Conservation (phyloP, 2,329 filamentous ascomycete species). For the Aspergillus novofumigatus region DNA sequence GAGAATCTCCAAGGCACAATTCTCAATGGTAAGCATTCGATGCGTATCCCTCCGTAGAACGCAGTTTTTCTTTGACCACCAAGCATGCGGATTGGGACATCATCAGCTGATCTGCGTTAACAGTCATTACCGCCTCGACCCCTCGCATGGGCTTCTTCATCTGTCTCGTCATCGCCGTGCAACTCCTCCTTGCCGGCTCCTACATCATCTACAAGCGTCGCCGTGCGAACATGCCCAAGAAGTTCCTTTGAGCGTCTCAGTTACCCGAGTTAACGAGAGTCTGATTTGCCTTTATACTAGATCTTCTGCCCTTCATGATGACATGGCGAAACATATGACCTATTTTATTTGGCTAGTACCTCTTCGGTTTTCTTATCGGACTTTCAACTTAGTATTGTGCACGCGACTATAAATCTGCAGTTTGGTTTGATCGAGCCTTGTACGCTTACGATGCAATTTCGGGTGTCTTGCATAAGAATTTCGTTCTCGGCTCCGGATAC, state of each 20-base stretch:
- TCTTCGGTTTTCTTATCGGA: not conserved
- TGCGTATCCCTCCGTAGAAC: not conserved
- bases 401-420: not conserved
- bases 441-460: not conserved
- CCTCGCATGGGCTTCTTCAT: conserved; percentile 61
- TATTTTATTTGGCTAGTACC: not conserved
- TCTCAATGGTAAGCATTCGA: conserved; percentile 44
- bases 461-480: not conserved
- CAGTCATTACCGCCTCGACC: conserved; percentile 50
- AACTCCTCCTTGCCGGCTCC: conserved; percentile 63
- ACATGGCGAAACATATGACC: not conserved
- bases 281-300: not conserved
- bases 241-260: conserved; percentile 63
- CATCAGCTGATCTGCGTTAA: not conserved
- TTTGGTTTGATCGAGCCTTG: not conserved
- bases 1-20: conserved; percentile 50
- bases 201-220: conserved; percentile 79
- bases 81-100: not conserved
- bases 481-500: not conserved
- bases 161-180: conserved; percentile 68
- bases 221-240: conserved; percentile 75
- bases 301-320: not conserved
- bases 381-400: not conserved
- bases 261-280: not conserved
- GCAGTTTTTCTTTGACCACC: not conserved